Evolutionary conservation across 495 filamentous ascomycete genomes (phyloP).

Genomic region (Podospora pseudoanserina): DNA sequence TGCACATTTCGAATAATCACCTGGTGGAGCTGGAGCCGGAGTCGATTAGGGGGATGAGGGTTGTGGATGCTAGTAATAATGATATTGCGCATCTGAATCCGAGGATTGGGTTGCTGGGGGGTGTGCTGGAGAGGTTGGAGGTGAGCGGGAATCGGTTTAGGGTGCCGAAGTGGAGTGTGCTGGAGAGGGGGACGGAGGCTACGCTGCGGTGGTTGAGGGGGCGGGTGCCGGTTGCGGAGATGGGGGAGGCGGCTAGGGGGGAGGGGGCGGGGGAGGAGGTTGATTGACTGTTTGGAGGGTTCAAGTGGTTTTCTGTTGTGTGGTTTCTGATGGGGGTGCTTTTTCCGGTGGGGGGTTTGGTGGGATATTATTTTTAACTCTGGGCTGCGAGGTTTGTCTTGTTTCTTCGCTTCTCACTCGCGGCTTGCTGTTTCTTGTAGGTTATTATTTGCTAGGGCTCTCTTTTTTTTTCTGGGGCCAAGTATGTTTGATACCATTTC

Average conservation of each 20-base stretch:
- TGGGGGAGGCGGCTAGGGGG: constrained; percentile 43
- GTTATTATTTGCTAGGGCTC: neutral
- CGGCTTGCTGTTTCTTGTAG: neutral
- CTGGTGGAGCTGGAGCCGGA: constrained; percentile 70
- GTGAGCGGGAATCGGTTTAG: constrained; percentile 79
- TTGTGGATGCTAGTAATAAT: constrained; percentile 78
- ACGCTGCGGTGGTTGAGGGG: constrained; percentile 80
- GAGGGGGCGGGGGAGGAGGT: constrained; percentile 35
- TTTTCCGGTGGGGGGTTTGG: neutral
- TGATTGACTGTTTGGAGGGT: constrained; percentile 22
- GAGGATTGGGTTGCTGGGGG: constrained; percentile 68
- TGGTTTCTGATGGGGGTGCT: neutral
- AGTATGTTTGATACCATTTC: neutral
- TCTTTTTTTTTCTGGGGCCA: neutral
- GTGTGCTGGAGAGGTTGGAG: constrained; percentile 53
- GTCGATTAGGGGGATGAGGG: constrained; percentile 65
- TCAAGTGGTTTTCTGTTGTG: neutral
- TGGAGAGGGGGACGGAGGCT: constrained; percentile 85
- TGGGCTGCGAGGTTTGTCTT: neutral
- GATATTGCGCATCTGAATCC: constrained; percentile 74
- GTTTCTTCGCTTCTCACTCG: neutral
- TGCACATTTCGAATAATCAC: constrained; percentile 74
- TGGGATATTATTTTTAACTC: neutral
- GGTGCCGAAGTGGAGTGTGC: constrained; percentile 79
- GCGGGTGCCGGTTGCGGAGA: constrained; percentile 66